These are phyloP conservation scores for Globisporangium recalcitrans DNA, from an alignment of 352 stramenopile genomes.

Conservation along the genomic window DNA sequence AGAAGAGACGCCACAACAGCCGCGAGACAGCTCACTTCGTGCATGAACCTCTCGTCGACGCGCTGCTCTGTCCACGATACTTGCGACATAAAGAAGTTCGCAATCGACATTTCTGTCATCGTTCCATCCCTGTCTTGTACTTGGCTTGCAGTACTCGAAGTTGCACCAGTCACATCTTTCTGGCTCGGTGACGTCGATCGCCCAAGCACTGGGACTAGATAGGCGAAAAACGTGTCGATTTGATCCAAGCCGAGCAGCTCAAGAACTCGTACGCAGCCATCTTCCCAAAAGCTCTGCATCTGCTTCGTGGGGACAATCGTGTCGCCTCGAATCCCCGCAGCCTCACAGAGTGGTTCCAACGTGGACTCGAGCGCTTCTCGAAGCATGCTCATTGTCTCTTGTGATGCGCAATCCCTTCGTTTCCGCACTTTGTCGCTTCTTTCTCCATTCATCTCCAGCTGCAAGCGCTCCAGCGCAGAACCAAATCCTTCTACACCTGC, in stretches of 20 bases:
- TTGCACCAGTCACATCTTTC: not conserved
- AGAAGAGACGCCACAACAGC: conserved; percentile 10
- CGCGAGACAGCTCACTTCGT: conserved; percentile 7
- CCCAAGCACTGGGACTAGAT: conserved; percentile 6
- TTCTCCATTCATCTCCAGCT: conserved; percentile 1
- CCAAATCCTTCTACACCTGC: conserved; percentile 1
- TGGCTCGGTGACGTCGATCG: not conserved
- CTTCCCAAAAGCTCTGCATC: conserved; percentile 9
- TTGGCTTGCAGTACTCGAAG: not conserved
- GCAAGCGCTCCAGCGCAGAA: not conserved
- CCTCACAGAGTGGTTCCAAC: not conserved
- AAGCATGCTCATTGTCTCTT: not conserved
- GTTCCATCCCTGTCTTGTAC: not conserved
- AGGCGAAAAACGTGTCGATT: conserved; percentile 13
- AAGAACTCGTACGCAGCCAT: conserved; percentile 8
- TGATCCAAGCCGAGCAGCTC: not conserved
- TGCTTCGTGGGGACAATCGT: not conserved
- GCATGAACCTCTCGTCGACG: conserved; percentile 2
- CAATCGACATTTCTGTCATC: not conserved
- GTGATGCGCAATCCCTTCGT: not conserved
- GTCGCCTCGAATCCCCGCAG: not conserved
- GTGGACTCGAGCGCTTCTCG: not conserved
- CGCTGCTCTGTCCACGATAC: conserved; percentile 1
- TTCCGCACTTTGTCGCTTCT: not conserved
- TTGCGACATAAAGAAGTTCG: conserved; percentile 2